Evolutionary conservation across 768 basidiomycete genomes (phyloP).

Genomic region (Lactarius indigo): DNA sequence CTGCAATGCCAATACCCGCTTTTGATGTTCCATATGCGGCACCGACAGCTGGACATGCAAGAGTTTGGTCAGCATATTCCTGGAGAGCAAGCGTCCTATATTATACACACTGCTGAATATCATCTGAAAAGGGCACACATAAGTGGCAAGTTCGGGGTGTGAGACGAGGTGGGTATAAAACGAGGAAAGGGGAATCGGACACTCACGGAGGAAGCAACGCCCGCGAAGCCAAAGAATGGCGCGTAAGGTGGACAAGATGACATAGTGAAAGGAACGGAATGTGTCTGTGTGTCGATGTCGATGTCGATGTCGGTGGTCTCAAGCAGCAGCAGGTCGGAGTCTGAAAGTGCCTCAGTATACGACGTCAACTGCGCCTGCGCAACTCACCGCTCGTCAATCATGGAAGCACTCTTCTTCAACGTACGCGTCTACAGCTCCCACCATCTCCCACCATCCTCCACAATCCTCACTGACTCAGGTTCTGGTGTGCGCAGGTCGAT

Average conservation of each 20-base stretch:
- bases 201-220: constrained; percentile 88
- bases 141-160: not conserved
- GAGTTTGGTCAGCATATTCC: not conserved
- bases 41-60: constrained; percentile 61
- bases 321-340: constrained; percentile 17
- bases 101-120: constrained; percentile 81
- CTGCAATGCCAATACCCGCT: constrained; percentile 95
- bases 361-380: not conserved
- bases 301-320: not conserved
- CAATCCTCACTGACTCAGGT: constrained; percentile 31
- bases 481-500: constrained; percentile 48
- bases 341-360: constrained; percentile 10
- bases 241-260: constrained; percentile 83
- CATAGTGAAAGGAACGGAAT: constrained; percentile 27
- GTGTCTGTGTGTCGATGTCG: not conserved
- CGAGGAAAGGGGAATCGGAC: not conserved
- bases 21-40: constrained; percentile 97
- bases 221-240: constrained; percentile 97
- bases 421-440: constrained; percentile 39
- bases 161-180: not conserved
- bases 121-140: constrained; percentile 58
- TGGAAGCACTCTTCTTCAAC: constrained; percentile 92
- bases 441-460: constrained; percentile 2
- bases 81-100: not conserved
- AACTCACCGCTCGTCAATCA: constrained; percentile 30